Base-by-base conservation (phyloP, 2,329 filamentous ascomycete species). In the Fusarium incarnatum region DNA sequence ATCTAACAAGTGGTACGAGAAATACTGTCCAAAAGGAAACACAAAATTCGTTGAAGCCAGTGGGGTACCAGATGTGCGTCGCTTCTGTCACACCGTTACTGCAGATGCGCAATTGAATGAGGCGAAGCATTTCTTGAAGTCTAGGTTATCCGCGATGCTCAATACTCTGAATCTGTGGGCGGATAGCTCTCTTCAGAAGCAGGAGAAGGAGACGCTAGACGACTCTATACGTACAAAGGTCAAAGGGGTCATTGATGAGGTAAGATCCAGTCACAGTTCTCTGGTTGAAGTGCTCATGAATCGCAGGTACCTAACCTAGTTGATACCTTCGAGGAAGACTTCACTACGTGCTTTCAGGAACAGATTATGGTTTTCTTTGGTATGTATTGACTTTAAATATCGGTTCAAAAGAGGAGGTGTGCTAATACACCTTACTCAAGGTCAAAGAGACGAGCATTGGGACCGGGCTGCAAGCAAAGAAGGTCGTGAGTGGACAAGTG, bases 1-100 rank as follows among this genome's bases (percentile, higher is more conserved):
- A 1, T 80, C 78, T 8, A 80, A 80, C 60, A 76, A 64, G 15
- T 70, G 70, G 46, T 81, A 80, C 60, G 73, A 79, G 42, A 77
- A 79, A 52, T 76, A 77, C 55, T 71, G 68, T 18, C 70, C 61
- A 22, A 76, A 77, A 49, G 78, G 77, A 15, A 75, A 77, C 47
- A 42, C 40, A 5, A 71, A 74, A 4, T 61, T 75, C 50, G 72
- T 79, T 12, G 41, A 63, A 4, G 76, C 73, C 8, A 79, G 77
- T 28, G 77, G 77, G 0, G 73, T 81, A 25, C 78, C 79, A 2
- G 71, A 72, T 8, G 73, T 81, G 22, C 78, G 79, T 25, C 64
- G 59, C 11, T 80, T 78, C 54, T 80, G 78, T 56, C 75, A 77
- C 34, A 75, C 59, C 3, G 71, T 79, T n/a, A 76, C 76, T n/a